These are phyloP conservation scores for Endoconidiophora laricicola DNA, from an alignment of 2,329 filamentous ascomycete genomes.

Conservation along the genomic window DNA sequence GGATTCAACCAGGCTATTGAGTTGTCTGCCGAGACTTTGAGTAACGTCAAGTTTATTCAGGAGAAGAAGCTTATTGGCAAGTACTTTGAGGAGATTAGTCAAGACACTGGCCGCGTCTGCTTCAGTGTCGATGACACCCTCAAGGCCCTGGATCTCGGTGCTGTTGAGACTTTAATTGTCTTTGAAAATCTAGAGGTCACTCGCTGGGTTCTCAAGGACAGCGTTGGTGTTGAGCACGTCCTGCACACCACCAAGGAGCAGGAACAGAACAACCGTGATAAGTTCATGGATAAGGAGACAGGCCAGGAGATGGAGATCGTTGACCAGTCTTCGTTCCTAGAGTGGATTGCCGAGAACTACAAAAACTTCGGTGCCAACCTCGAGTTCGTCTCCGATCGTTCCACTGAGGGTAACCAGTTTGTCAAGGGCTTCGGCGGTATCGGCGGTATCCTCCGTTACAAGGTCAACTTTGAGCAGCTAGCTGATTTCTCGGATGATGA, in stretches of 20 bases:
- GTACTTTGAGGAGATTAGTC: slow-evolving; percentile 98
- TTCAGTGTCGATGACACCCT: slow-evolving; percentile 97
- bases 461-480: slow-evolving; percentile 99
- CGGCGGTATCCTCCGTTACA: slow-evolving; percentile 92
- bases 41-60: slow-evolving; percentile 99
- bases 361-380: slow-evolving; percentile 91
- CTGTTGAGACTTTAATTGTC: slow-evolving; percentile 84
- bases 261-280: slow-evolving; percentile 55
- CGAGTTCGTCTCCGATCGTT: slow-evolving; percentile 95
- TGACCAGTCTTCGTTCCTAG: slow-evolving; percentile 81
- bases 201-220: slow-evolving; percentile 76
- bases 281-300: slow-evolving; percentile 90
- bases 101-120: slow-evolving; percentile 91
- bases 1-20: slow-evolving; percentile 99
- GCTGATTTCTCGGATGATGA: slow-evolving; percentile 79
- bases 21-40: slow-evolving; percentile 80
- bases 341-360: slow-evolving; percentile 98
- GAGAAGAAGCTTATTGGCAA: slow-evolving; percentile 99
- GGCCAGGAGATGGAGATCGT: slow-evolving; percentile 95
- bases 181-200: slow-evolving; percentile 95
- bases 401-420: slow-evolving; percentile 97
- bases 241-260: slow-evolving; percentile 72
- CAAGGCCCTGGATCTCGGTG: slow-evolving; percentile 90
- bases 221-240: slow-evolving; percentile 52
- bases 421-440: slow-evolving; percentile 99